Conservation (phyloP, 208 protist genomes). For the Zelonia costaricensis region DNA sequence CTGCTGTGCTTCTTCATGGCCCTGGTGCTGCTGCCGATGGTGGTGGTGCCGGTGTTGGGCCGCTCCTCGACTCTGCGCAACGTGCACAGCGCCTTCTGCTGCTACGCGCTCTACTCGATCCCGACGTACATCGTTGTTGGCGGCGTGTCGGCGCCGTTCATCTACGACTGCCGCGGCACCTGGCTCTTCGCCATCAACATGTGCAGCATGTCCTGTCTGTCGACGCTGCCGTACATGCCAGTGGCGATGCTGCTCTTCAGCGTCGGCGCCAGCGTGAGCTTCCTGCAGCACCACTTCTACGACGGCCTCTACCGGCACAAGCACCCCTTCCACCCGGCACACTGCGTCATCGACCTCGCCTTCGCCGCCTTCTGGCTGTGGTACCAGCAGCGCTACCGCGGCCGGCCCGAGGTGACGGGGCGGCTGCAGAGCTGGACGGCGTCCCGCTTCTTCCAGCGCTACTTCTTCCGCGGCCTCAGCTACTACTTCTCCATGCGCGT, state of each 20-base stretch:
- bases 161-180: conserved; percentile 58
- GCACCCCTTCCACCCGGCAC: conserved; percentile 34
- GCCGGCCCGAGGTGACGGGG: conserved; percentile 59
- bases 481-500: conserved; percentile 68
- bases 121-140: conserved; percentile 65
- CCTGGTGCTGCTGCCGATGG: conserved; percentile 50
- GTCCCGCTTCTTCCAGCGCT: conserved; percentile 45
- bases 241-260: conserved; percentile 49
- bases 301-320: conserved; percentile 35
- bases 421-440: conserved; percentile 34
- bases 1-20: conserved; percentile 43
- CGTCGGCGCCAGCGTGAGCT: conserved; percentile 43
- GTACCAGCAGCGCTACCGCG: conserved; percentile 62
- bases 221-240: conserved; percentile 63
- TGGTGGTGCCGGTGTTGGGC: conserved; percentile 33
- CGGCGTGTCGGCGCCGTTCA: conserved; percentile 42
- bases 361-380: conserved; percentile 64
- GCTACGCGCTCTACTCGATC: conserved; percentile 70
- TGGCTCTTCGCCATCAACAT: conserved; percentile 62
- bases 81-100: conserved; percentile 52
- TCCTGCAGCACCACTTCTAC: conserved; percentile 70
- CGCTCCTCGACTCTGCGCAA: conserved; percentile 28
- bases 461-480: conserved; percentile 56
- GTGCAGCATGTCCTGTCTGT: conserved; percentile 63
- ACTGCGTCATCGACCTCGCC: conserved; percentile 42